phyloP scores from a whole-genome alignment of 176 grass and related monocot genomes.

The Ensete ventricosum region DNA sequence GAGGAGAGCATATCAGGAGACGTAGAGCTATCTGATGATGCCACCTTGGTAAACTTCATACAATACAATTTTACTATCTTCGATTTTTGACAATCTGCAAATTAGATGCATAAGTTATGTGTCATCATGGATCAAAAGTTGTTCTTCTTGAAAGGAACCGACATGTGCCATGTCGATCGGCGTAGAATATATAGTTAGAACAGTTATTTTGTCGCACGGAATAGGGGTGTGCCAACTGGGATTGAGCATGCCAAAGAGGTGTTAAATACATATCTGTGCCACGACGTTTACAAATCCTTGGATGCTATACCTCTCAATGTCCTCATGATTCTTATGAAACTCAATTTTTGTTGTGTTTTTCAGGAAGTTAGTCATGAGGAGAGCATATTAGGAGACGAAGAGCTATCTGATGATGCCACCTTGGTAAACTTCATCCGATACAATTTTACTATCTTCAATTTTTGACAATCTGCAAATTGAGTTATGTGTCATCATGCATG shows the following conservation, averaged over 20 bases:
- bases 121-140: neutral
- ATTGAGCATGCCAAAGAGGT: neutral
- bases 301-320: neutral
- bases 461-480: neutral
- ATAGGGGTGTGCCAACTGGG: neutral
- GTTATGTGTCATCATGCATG: neutral
- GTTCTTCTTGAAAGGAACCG: neutral
- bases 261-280: neutral
- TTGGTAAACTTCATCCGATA: conserved; percentile 37
- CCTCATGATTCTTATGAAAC: no score
- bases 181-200: neutral
- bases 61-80: neutral
- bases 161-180: neutral
- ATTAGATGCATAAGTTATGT: neutral
- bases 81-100: neutral
- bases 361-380: conserved; percentile 23
- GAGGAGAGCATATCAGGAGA: neutral
- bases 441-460: neutral
- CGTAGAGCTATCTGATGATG: conserved; percentile 20
- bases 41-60: conserved; percentile 44
- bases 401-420: conserved; percentile 27
- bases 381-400: neutral
- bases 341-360: conserved; percentile 2
- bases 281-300: neutral
- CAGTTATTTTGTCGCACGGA: neutral